Evolutionary conservation across 164 flowering plant genomes (phyloP).

Genomic region (Vitis rotundifolia): DNA sequence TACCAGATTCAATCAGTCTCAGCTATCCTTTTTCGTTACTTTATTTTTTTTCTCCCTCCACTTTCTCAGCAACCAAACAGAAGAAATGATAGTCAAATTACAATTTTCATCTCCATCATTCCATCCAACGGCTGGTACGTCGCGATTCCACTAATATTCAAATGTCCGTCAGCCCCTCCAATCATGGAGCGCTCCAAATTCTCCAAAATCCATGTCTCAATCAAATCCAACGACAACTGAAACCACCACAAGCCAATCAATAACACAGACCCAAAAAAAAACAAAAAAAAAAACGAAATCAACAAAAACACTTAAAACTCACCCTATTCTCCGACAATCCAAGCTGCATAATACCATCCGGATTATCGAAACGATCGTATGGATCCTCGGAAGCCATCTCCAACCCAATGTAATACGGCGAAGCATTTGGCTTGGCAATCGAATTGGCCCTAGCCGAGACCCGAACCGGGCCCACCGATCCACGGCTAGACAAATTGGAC

Average conservation of each 20-base stretch:
- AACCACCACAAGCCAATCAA: constrained; percentile 7
- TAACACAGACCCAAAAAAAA: not conserved
- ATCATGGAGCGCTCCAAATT: constrained; percentile 38
- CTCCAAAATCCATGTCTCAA: constrained; percentile 64
- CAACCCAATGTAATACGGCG: constrained; percentile 59
- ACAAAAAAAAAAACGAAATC: not conserved
- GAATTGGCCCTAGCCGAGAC: constrained; percentile 59
- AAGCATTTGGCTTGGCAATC: constrained; percentile 42
- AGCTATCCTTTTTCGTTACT: too few species aligned
- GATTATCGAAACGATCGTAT: constrained; percentile 42
- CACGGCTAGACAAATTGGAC: constrained; percentile 43
- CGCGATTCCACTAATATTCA: constrained; percentile 61
- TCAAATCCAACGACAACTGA: constrained; percentile 82
- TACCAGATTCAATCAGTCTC: too few species aligned
- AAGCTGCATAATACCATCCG: constrained; percentile 64
- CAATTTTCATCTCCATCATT: constrained; percentile 72
- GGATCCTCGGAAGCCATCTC: constrained; percentile 47
- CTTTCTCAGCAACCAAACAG: too few species aligned
- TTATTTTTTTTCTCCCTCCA: too few species aligned
- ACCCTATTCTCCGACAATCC: constrained; percentile 74
- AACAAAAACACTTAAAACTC: not conserved
- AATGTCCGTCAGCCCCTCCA: constrained; percentile 31
- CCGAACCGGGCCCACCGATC: constrained; percentile 48
- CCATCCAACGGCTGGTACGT: constrained; percentile 85
- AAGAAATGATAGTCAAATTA: constrained; percentile 18